Evolutionary conservation across 306 rosid species (phyloP).

Genomic region (Prunus padus): DNA sequence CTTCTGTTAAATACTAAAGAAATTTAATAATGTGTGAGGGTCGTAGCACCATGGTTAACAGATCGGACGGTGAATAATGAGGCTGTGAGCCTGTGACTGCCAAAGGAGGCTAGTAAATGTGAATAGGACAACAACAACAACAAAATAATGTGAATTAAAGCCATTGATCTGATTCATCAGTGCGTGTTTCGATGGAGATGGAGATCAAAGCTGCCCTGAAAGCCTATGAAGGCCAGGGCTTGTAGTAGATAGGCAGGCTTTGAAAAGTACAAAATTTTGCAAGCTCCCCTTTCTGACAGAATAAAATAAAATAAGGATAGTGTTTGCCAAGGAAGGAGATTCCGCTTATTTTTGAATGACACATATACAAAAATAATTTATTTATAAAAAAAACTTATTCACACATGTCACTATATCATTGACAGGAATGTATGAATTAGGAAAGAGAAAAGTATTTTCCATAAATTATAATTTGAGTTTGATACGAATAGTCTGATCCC

Average conservation of each 20-base stretch:
- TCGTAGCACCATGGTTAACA: neutral
- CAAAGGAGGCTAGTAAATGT: neutral
- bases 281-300: no score
- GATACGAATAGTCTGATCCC: neutral
- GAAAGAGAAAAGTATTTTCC: no score
- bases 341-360: no score
- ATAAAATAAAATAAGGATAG: no score
- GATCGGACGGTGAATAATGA: neutral
- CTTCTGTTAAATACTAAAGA: no score
- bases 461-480: no score
- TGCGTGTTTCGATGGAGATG: conserved; percentile 15
- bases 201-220: neutral
- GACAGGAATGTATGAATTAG: no score
- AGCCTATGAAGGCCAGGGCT: neutral
- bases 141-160: neutral
- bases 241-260: neutral
- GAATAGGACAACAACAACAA: neutral
- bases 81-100: neutral
- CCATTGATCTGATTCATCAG: neutral
- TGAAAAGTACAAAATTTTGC: neutral
- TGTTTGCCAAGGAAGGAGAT: no score
- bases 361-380: no score
- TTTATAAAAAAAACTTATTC: no score
- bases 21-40: neutral
- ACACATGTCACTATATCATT: no score